Base-by-base conservation (phyloP, 2,329 filamentous ascomycete genomes). In the Blastomyces parvus region DNA sequence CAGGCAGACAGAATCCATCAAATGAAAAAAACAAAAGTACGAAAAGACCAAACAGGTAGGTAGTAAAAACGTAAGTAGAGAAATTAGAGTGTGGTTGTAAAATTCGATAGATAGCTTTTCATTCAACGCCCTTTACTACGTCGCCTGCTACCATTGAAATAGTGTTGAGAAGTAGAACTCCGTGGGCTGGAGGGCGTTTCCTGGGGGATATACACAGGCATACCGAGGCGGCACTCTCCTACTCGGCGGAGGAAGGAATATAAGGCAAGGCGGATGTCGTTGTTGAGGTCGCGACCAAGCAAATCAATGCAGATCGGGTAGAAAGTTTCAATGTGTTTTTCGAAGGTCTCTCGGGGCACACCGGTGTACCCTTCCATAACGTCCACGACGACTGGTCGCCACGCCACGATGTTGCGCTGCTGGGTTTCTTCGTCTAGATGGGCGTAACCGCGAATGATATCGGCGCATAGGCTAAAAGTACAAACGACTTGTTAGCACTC, bases 331-430 rank as follows among this genome's bases (percentile, higher is more conserved):
- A 96, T 83, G 70, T 97, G 87, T 64, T 87, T 86, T 62, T 84
- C 84, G 70, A 99, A 99, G 53, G 90, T 89, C 30, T 86, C 83
- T 22, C 85, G 82, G 0, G 91, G 89, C 78, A 97, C 97, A 7
- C 86, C 88, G 0, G 87, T 87, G 74, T 93, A 97, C 1, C 94
- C 94, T 72, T 99, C 93, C 11, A 99, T 81, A 9, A 99, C 94
- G 72, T 96, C 94, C 22, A 99, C 91, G 1, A 99, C 94, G 0
- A 99, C 94, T 0, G 94, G 94, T 22, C 94, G 84, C 94, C 94
- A 99, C 0, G 95, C 96, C 33, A 95, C 85, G 62, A 99, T 96
- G 76, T 99, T 99, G 63, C 94, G 84, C 73, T 97, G 92, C 76
- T 99, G 94, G 36, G 90, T 95, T 72, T 99, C 95, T 74, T 97